phyloP scores from a whole-genome alignment of 352 stramenopile genomes.

The Pythium vanterpoolii region DNA sequence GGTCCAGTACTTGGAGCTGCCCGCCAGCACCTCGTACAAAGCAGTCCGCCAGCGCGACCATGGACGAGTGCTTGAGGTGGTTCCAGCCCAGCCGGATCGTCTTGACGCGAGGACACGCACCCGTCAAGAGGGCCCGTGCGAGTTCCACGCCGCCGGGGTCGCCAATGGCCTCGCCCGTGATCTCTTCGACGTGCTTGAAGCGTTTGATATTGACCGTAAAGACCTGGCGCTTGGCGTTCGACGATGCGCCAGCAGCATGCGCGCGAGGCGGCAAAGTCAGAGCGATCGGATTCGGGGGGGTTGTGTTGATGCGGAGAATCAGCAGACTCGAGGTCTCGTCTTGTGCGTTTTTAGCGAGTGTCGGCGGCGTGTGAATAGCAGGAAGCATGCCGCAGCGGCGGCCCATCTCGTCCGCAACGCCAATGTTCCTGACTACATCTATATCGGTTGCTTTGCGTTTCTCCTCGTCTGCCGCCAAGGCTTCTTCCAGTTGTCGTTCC shows the following conservation, averaged over 20 bases:
- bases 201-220: conserved; percentile 74
- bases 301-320: conserved; percentile 43
- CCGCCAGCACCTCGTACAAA: conserved; percentile 53
- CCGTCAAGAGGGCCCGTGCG: conserved; percentile 56
- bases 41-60: conserved; percentile 46
- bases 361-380: conserved; percentile 42
- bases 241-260: neutral
- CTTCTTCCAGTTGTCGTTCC: neutral
- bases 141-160: conserved; percentile 54
- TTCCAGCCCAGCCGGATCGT: conserved; percentile 66
- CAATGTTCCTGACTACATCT: conserved; percentile 34
- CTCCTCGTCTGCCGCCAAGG: conserved; percentile 8
- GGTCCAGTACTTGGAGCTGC: conserved; percentile 55
- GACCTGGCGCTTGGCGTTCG: conserved; percentile 41
- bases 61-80: conserved; percentile 48
- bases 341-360: conserved; percentile 27
- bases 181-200: conserved; percentile 65
- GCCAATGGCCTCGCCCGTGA: conserved; percentile 55
- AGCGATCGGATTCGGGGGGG: neutral
- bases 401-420: conserved; percentile 37
- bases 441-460: neutral
- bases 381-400: conserved; percentile 48
- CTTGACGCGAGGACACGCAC: conserved; percentile 57
- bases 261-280: neutral
- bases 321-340: conserved; percentile 54